Evolutionary conservation across 352 stramenopile species (phyloP), one percentile per base, ranked within the genome.

Genomic region (Phytophthora europaea): DNA sequence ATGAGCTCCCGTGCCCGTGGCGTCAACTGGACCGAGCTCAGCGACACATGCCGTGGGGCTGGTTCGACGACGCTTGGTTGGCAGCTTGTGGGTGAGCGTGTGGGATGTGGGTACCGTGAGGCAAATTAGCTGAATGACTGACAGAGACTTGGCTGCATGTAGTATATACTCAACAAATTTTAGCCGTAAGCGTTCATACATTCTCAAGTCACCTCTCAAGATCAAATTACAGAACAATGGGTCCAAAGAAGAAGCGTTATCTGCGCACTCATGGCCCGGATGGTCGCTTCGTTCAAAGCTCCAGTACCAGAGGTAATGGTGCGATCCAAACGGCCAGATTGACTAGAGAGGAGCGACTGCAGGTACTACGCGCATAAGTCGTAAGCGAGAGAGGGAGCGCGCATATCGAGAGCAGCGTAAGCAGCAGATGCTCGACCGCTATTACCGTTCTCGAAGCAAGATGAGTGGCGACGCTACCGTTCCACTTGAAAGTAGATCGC

Each of bases 11-110:
- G 59, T 1, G 58, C 61, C 13, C 65, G 65, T 6, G 75, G 75
- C 22, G 75, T 81, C 57, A 66, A n/a, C 7, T 79, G 71, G 31
- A 77, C 55, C 12, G 62, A 76, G 40, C 72, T 69, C 57, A 69
- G 50, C 8, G 74, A 81, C 18, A 70, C 31, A 47, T 63, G 53
- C 6, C 57, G 60, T 6, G 55, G 12, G 43, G 12, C 40, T 55
- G 51, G 61, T 58, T 61, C 22, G 63, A 48, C 16, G 69, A 76
- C 8, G 61, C 47, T 52, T 70, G 43, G 31, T 70, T 61, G n/a
- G 53, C 23, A 55, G 51, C 61, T 64, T 72, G 69, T 22, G 69
- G 62, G 13, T 38, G 15, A 2, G n/a, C 0, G 10, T 20, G 54
- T 36, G 52, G 34, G 52, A n/a, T n/a, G 56, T 70, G 43, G 2